Conservation (phyloP, 345 rosid genomes). For the Brassica carinata region DNA sequence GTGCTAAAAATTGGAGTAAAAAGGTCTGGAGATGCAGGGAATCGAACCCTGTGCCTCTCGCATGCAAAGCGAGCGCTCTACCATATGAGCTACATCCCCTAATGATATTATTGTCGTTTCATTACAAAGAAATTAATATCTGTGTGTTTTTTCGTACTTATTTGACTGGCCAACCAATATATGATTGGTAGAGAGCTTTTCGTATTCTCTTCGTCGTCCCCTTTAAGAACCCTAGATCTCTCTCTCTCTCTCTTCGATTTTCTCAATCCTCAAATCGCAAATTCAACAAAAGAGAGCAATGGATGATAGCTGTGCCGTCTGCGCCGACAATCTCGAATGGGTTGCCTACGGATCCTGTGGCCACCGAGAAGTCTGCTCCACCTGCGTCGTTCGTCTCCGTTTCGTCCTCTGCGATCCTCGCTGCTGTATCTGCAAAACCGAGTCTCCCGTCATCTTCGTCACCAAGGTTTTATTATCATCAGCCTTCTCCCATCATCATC, state of each 20-base stretch:
- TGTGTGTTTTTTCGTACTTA: no score
- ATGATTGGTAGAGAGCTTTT: conserved; percentile 9
- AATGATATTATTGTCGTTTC: background rate
- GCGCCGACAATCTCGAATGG: conserved; percentile 93
- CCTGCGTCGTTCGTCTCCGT: conserved; percentile 91
- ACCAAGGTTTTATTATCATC: conserved; percentile 62
- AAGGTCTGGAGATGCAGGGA: conserved; percentile 32
- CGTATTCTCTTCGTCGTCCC: conserved; percentile 14
- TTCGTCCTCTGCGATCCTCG: conserved; percentile 78
- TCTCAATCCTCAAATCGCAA: conserved; percentile 1
- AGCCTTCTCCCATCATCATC: background rate
- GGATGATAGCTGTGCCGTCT: conserved; percentile 96
- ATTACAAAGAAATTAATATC: no score
- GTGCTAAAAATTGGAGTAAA: background rate
- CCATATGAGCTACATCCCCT: conserved; percentile 54
- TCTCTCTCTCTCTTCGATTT: conserved; percentile 2
- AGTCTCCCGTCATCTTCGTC: conserved; percentile 62
- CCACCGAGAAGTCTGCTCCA: conserved; percentile 93
- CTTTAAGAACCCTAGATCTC: conserved; percentile 44
- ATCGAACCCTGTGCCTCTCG: conserved; percentile 69
- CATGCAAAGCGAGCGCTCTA: conserved; percentile 97
- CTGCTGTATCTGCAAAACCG: conserved; percentile 94
- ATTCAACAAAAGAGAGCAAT: conserved; percentile 38
- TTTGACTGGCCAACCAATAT: conserved; percentile 24
- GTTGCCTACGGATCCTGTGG: conserved; percentile 91